These are phyloP conservation scores for Gracilaria gracilis DNA, from an alignment of 23 red algal genomes.

Conservation along the genomic window DNA sequence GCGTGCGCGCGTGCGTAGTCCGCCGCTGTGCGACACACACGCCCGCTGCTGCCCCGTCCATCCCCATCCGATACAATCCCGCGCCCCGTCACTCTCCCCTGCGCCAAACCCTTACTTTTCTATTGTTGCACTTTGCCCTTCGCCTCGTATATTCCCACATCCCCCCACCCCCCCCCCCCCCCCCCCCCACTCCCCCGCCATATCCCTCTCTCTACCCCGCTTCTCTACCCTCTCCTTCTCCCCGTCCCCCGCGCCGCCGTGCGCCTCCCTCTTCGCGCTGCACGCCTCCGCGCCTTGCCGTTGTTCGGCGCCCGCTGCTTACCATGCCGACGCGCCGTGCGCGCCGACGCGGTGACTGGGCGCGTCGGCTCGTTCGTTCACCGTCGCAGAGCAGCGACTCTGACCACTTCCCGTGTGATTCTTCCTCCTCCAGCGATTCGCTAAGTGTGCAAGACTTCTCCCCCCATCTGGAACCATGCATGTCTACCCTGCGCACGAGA, in stretches of 20 bases:
- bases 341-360: slow-evolving; percentile 62
- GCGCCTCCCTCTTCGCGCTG: no score
- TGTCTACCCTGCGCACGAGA: background rate
- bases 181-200: background rate
- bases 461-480: background rate
- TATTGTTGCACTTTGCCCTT: background rate
- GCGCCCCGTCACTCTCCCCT: background rate
- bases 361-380: slow-evolving; percentile 33
- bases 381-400: slow-evolving; percentile 39
- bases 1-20: background rate
- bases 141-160: background rate
- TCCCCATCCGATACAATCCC: slow-evolving; percentile 3
- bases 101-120: background rate
- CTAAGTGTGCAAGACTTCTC: slow-evolving; percentile 7
- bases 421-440: slow-evolving; percentile 42
- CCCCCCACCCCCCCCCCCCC: background rate
- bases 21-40: background rate
- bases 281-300: no score
- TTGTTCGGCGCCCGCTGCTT: background rate
- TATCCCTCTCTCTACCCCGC: background rate
- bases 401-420: slow-evolving; percentile 51
- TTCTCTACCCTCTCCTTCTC: no score
- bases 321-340: slow-evolving; percentile 47
- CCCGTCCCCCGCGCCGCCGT: background rate
- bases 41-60: background rate